Conservation (phyloP, 1,139 yeast species). For the Zygosaccharomyces sapae region DNA sequence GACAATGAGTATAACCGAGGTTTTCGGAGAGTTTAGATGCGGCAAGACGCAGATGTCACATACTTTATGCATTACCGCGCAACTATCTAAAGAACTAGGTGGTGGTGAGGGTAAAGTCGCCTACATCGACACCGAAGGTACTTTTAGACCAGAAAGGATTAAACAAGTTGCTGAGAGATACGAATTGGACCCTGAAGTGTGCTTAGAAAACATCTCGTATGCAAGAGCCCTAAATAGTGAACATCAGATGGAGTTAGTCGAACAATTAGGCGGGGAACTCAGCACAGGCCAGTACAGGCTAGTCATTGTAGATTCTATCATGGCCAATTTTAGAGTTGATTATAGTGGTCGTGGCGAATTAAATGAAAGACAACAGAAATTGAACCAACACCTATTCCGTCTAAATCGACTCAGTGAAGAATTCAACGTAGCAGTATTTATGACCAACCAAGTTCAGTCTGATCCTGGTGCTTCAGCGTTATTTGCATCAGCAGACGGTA, state of each 20-base stretch:
- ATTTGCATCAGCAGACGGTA: constrained; percentile 61
- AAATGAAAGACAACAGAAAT: constrained; percentile 56
- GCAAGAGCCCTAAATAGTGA: constrained; percentile 59
- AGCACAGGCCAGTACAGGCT: constrained; percentile 48
- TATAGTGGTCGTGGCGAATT: constrained; percentile 58
- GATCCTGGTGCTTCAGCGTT: constrained; percentile 65
- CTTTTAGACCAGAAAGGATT: constrained; percentile 56
- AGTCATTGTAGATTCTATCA: constrained; percentile 52
- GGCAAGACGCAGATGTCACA: constrained; percentile 61
- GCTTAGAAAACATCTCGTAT: constrained; percentile 52
- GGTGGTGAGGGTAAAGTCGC: constrained; percentile 64
- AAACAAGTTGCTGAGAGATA: constrained; percentile 51
- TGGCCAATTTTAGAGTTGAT: constrained; percentile 62
- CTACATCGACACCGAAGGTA: constrained; percentile 58
- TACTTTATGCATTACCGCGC: constrained; percentile 57
- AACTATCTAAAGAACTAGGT: constrained; percentile 51
- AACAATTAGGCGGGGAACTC: constrained; percentile 47
- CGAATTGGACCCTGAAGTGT: constrained; percentile 50
- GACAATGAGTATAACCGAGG: constrained; percentile 61
- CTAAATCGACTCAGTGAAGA: constrained; percentile 55
- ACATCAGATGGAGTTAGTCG: constrained; percentile 56
- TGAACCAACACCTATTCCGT: constrained; percentile 54
- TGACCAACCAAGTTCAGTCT: constrained; percentile 63
- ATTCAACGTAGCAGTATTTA: constrained; percentile 54
- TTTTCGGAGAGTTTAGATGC: constrained; percentile 59